Base-by-base conservation (phyloP, 331 rosid species). In the Cydonia oblonga region DNA sequence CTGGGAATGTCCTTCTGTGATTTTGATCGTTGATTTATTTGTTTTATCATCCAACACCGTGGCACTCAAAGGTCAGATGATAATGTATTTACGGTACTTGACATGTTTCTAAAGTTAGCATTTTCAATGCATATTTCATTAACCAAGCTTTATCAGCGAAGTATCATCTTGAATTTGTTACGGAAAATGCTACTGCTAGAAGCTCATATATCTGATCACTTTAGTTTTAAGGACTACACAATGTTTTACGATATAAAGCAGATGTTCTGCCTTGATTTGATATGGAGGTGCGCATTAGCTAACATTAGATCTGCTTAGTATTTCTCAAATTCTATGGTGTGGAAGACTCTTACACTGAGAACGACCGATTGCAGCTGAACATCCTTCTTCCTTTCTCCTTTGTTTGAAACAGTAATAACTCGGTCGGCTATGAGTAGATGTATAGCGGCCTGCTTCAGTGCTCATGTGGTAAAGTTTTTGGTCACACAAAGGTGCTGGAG, bases 1-100 rank as follows among this genome's bases (percentile, higher is more conserved):
- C 25, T 91, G 98, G 98, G 96, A 93, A 79, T 93, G 87, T 77
- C 96, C 98, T 58, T 83, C 91, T 22, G 87, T 85, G 85, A 82
- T 86, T 77, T 82, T 84, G 85, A 88, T 93, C 66, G 76, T 81
- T 75, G 97, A 93, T 73, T 70, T 89, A 63, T 91, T 89, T 84
- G 89, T 90, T 77, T 81, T 91, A 76, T 91, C 98, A 58, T 89
- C 98, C 73, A 89, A 89, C 83, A 79, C 83, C 32, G 91, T 87
- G 75, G 92, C 97, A 81, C 76, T 93, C 64, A 86, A 88, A 86
- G 97, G 96, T 88, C 24, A 80, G 88, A 64, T 26, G 59, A 56
- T 14, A 57, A 33, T 3, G 71, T 30, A 24, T 75, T 33, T 33
- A 53, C 42, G n/a, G 66, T 20, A 18, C 40, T 23, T 30, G 33